Evolutionary conservation across 1,284 basidiomycete species (phyloP).

Genomic region (Lentinus polychrous): DNA sequence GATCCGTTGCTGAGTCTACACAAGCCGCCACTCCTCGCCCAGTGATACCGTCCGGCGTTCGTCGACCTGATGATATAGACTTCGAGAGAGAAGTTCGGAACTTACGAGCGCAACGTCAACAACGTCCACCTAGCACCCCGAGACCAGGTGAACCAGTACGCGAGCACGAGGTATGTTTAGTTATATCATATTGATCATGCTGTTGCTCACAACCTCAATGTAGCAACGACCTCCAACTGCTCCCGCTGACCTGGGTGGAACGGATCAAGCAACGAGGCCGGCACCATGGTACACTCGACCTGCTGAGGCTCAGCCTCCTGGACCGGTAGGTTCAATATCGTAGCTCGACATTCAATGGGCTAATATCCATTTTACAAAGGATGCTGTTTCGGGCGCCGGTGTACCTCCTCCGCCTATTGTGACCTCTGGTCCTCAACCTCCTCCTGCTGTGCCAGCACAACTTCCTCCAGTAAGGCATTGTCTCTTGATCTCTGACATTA

Average conservation of each 20-base stretch:
- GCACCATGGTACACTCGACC: constrained; percentile 11
- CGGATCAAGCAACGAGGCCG: neutral
- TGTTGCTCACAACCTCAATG: neutral
- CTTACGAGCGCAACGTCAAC: neutral
- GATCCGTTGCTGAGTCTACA: constrained; percentile 1
- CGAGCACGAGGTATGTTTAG: neutral
- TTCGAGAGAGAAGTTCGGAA: neutral
- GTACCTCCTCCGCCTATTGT: constrained; percentile 15
- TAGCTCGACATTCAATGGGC: neutral
- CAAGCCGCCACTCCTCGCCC: constrained; percentile 4
- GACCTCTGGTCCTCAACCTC: constrained; percentile 26
- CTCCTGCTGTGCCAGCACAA: constrained; percentile 6
- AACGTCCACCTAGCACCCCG: neutral
- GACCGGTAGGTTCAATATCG: neutral
- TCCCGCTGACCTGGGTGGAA: constrained; percentile 7
- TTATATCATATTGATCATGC: neutral
- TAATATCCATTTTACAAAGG: no score
- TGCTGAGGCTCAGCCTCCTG: neutral
- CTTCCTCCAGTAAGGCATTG: neutral
- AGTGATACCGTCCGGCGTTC: constrained; percentile 1
- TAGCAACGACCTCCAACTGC: constrained; percentile 8
- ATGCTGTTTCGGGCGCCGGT: no score
- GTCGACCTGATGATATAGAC: constrained; percentile 1
- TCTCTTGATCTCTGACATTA: neutral
- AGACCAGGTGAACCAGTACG: neutral